Base-by-base conservation (phyloP, 2,329 filamentous ascomycete genomes). In the Paraphaeosphaeria sporulosa region DNA sequence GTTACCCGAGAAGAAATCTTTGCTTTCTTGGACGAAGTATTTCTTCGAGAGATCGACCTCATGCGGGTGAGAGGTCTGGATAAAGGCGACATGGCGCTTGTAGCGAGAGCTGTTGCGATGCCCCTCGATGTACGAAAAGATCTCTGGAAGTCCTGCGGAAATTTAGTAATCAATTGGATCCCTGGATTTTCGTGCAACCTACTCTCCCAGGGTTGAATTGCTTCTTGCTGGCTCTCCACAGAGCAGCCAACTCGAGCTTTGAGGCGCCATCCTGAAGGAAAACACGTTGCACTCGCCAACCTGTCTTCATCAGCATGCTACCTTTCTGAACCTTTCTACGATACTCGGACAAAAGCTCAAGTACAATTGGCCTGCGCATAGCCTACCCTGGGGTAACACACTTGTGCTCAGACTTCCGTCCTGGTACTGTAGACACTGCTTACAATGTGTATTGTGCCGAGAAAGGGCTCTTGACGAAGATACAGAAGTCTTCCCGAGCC, bases 191-290 rank as follows among this genome's bases (percentile, higher is more conserved):
- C 72, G 72, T 9, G 76, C 17, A 81, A 74, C 61, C 80, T 81
- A 68, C 82, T 76, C 43, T 84, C 78, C 84, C 84, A 86, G 13
- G 80, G 68, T 1, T 82, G 80, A 3, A 86, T 81, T 1, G 80
- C 79, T 3, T 71, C 73, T 58, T 84, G 82, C 55, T 86, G 75
- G 44, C 77, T 76, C 19, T 80, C 78, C 60, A 86, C 79, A 1
- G 80, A 80, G 66, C 77, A 82, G 25, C 83, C 83, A 47, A 86
- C 83, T 27, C 82, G 78, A 47, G 81, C 75, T 42, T 79, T 70
- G 13, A 85, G 76, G 23, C 79, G 79, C 82, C 83, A 86, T 8
- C 84, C 84, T 0, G 83, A 80, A 1, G 84, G 84, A 63, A 85
- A 85, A 5, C 85, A 72, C 15, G 82, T 85, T 5, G 84, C 83